phyloP scores from a whole-genome alignment of 495 filamentous ascomycete species.

The Xeromyces bisporus region DNA sequence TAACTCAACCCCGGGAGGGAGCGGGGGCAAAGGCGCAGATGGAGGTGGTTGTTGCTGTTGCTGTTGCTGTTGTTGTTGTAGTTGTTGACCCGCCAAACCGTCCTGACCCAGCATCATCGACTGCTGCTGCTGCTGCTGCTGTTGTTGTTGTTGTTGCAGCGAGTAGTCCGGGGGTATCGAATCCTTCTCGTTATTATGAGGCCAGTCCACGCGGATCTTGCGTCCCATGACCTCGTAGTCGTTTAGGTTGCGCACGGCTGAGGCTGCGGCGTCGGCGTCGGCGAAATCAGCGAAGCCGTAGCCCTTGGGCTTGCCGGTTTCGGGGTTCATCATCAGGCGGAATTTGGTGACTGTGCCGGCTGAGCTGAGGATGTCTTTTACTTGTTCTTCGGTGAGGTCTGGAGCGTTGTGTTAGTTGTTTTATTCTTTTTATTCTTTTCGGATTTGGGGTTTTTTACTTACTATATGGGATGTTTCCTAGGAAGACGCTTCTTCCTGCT shows the following conservation, averaged over 20 bases:
- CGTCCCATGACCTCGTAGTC: slow-evolving; percentile 92
- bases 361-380: slow-evolving; percentile 73
- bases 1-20: slow-evolving; percentile 71
- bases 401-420: slow-evolving; percentile 7
- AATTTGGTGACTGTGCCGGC: slow-evolving; percentile 86
- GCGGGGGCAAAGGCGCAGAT: slow-evolving; percentile 44
- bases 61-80: slow-evolving; percentile 16
- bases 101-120: slow-evolving; percentile 12
- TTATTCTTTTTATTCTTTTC: too few species aligned
- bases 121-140: too few species aligned
- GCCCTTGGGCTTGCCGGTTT: slow-evolving; percentile 87
- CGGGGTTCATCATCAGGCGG: slow-evolving; percentile 84
- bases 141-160: slow-evolving; percentile 19
- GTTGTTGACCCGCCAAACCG: slow-evolving; percentile 16
- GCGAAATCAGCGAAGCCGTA: slow-evolving; percentile 93
- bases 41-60: slow-evolving; percentile 18
- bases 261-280: slow-evolving; percentile 79
- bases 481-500: slow-evolving; percentile 53
- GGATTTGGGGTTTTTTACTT: too few species aligned
- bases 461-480: slow-evolving; percentile 69
- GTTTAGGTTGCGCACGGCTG: slow-evolving; percentile 89
- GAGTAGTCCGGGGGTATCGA: slow-evolving; percentile 41
- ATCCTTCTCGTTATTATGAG: slow-evolving; percentile 71
- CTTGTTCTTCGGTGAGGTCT: slow-evolving; percentile 91
- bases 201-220: slow-evolving; percentile 87